These are phyloP conservation scores for Rhizopogon vesiculosus DNA, from an alignment of 768 basidiomycete species.

Conservation along the genomic window DNA sequence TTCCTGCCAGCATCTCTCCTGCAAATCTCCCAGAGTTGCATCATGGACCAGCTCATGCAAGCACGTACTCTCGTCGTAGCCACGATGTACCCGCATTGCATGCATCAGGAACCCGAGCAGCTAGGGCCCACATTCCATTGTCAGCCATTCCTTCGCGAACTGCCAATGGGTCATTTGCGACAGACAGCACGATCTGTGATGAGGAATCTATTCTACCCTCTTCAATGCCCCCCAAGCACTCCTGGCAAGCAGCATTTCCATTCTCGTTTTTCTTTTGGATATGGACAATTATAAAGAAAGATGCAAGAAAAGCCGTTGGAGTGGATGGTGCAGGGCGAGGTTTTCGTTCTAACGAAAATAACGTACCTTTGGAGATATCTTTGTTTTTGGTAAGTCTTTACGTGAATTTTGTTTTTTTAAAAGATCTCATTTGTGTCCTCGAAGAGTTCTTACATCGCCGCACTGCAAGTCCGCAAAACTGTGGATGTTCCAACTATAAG, in stretches of 20 bases:
- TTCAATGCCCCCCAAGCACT: neutral
- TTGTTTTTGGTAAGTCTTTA: conserved; percentile 50
- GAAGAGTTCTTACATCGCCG: conserved; percentile 64
- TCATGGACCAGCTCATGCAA: neutral
- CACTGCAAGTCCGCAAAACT: conserved; percentile 46
- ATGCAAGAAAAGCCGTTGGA: neutral
- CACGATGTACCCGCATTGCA: neutral
- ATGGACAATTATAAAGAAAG: neutral
- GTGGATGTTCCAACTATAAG: conserved; percentile 52
- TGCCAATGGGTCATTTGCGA: neutral
- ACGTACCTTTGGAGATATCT: conserved; percentile 65
- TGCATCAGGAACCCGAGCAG: neutral
- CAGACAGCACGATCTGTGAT: neutral
- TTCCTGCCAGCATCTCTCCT: conserved; percentile 47
- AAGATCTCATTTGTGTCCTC: neutral
- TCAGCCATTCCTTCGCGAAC: neutral
- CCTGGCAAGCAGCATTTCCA: neutral
- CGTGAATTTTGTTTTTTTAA: neutral
- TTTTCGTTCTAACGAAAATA: conserved; percentile 30
- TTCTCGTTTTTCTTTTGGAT: neutral
- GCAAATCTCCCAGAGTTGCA: neutral
- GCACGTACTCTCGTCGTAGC: neutral
- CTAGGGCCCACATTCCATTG: neutral
- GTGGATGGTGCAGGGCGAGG: neutral
- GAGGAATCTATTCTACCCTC: neutral